Percentiles rank a stretch among this genome's conserved stretches.
These are phyloP conservation scores for Nitzschia sp. DNA, from an alignment of 108 stramenopile genomes.

Conservation along the genomic window DNA sequence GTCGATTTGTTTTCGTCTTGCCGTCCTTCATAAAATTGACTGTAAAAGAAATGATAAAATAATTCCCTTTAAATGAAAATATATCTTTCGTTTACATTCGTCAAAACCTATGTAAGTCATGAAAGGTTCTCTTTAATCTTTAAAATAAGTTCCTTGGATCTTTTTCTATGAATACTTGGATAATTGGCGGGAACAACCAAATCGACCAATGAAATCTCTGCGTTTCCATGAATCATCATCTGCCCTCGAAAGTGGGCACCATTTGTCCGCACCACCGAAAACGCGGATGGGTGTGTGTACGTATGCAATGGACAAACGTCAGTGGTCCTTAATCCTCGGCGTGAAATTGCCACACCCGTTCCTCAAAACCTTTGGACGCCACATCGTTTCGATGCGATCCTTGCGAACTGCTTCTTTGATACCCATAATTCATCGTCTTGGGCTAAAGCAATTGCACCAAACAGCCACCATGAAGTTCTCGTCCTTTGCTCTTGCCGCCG, in stretches of 20 bases:
- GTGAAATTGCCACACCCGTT: background rate
- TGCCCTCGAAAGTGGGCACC: too few species aligned
- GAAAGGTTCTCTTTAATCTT: too few species aligned
- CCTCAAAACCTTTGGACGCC: background rate
- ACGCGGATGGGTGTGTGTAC: slow-evolving; percentile 3
- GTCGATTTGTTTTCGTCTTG: too few species aligned
- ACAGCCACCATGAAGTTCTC: slow-evolving; percentile 81
- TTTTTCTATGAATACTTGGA: too few species aligned
- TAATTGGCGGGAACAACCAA: too few species aligned
- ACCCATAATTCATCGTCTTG: background rate
- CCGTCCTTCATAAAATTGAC: too few species aligned
- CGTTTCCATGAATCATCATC: too few species aligned
- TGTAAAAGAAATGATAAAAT: too few species aligned
- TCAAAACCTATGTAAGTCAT: too few species aligned
- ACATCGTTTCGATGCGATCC: background rate
- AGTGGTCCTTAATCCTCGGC: background rate
- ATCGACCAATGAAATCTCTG: slow-evolving; percentile 6
- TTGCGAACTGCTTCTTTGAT: background rate
- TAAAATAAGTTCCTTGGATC: too few species aligned
- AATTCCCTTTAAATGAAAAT: too few species aligned
- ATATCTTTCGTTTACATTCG: too few species aligned
- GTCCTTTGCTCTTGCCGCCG: slow-evolving; percentile 69
- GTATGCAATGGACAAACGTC: slow-evolving; percentile 9
- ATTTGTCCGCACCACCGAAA: background rate
- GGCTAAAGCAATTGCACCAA: background rate